A percentile compares a stretch with the other conserved stretches of the same genome.
phyloP scores from a whole-genome alignment of 495 filamentous ascomycete species.

The Talaromyces borbonicus region DNA sequence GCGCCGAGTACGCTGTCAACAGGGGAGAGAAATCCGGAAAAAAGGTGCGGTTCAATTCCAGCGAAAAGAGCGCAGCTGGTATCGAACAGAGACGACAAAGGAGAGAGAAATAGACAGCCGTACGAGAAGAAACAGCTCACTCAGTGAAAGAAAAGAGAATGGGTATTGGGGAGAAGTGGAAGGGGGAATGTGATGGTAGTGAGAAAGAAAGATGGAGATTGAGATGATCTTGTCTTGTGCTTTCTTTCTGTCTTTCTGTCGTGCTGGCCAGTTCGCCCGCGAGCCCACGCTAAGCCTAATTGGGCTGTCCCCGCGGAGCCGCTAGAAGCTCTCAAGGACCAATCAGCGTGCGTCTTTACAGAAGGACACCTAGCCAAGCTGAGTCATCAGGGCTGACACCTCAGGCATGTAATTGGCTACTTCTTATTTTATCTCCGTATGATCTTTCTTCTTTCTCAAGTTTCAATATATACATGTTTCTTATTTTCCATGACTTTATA shows the following conservation, averaged over 20 bases:
- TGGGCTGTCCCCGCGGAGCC: constrained; percentile 2
- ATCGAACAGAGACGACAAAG: constrained; percentile 1
- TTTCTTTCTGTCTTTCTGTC: not conserved
- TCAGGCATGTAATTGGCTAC: too few relatives aligned
- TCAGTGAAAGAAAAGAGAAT: too few relatives aligned
- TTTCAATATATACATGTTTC: too few relatives aligned
- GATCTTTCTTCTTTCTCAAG: too few relatives aligned
- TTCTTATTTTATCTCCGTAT: not conserved
- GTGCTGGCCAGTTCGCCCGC: constrained; percentile 8
- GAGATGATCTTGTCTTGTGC: too few relatives aligned
- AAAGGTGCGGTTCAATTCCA: constrained; percentile 1
- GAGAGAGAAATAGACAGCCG: not conserved
- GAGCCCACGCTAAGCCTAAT: not conserved
- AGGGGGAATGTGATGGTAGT: too few relatives aligned
- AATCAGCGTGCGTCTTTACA: constrained; percentile 2
- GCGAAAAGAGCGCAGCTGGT: constrained; percentile 3
- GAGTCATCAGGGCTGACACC: not conserved
- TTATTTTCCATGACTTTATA: too few relatives aligned
- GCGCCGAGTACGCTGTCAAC: constrained; percentile 15
- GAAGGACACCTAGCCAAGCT: constrained; percentile 4
- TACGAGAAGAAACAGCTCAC: not conserved
- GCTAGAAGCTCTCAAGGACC: not conserved
- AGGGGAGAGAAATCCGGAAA: constrained; percentile 1
- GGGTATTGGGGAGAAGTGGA: too few relatives aligned
- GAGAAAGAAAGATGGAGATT: too few relatives aligned